These are phyloP conservation scores for Penicillium pancosmium DNA, from an alignment of 495 filamentous ascomycete species.

Conservation along the genomic window DNA sequence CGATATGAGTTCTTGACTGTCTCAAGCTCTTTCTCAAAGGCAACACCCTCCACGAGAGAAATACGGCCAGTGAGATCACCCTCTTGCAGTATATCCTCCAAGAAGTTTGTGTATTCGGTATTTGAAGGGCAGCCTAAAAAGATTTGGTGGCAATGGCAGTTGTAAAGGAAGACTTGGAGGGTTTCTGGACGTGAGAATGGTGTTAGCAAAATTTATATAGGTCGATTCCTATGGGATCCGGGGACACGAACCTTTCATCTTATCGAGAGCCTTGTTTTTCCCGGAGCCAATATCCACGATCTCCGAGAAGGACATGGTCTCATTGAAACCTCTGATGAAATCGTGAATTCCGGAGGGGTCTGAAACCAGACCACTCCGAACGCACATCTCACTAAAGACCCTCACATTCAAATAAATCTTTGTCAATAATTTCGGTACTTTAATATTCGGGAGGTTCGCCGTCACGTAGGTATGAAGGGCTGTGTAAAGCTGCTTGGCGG, in stretches of 20 bases:
- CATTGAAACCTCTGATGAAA: slow-evolving; percentile 78
- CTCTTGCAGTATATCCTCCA: slow-evolving; percentile 63
- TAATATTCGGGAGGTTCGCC: slow-evolving; percentile 48
- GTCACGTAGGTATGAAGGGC: slow-evolving; percentile 54
- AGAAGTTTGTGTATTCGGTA: slow-evolving; percentile 67
- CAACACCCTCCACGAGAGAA: slow-evolving; percentile 73
- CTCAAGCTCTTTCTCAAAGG: slow-evolving; percentile 67
- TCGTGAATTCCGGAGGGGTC: slow-evolving; percentile 58
- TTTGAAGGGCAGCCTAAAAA: slow-evolving; percentile 80
- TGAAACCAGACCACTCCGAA: slow-evolving; percentile 55
- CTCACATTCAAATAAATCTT: slow-evolving; percentile 71
- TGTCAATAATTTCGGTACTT: slow-evolving; percentile 62
- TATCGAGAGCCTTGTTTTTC: slow-evolving; percentile 71
- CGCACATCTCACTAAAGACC: slow-evolving; percentile 63
- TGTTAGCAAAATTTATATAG: slow-evolving; percentile 3
- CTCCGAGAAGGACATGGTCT: slow-evolving; percentile 68
- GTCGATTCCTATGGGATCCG: slow-evolving; percentile 3
- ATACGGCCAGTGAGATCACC: slow-evolving; percentile 58
- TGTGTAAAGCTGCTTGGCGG: slow-evolving; percentile 62
- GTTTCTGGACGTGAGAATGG: slow-evolving; percentile 55
- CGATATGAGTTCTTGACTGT: slow-evolving; percentile 55
- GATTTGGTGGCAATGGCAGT: slow-evolving; percentile 80
- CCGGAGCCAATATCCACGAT: slow-evolving; percentile 74
- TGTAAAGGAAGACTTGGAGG: slow-evolving; percentile 65
- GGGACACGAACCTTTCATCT: slow-evolving; percentile 64